Conservation (phyloP, 176 grass and related monocot genomes). For the Aegilops bicornis region DNA sequence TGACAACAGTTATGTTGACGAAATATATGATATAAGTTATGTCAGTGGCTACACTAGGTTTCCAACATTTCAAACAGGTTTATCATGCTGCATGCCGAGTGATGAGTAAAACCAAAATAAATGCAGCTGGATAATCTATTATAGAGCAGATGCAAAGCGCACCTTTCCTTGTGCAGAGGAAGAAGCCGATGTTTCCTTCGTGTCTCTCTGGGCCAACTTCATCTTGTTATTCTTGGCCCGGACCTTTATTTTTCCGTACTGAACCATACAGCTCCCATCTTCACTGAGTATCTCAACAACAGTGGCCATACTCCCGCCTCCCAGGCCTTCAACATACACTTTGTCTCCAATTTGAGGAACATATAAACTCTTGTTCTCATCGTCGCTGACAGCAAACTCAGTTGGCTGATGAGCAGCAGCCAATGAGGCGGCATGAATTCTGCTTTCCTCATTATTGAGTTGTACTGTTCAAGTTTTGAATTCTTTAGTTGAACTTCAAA, state of each 20-base stretch:
- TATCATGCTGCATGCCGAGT: background rate
- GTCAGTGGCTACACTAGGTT: background rate
- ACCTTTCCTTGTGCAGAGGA: slow-evolving; percentile 54
- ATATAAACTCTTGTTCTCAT: slow-evolving; percentile 39
- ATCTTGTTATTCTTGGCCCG: slow-evolving; percentile 58
- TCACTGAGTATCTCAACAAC: slow-evolving; percentile 55
- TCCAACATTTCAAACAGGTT: background rate
- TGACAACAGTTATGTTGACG: background rate
- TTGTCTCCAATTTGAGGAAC: slow-evolving; percentile 63
- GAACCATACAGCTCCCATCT: slow-evolving; percentile 60
- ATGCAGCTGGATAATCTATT: background rate
- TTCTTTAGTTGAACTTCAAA: slow-evolving; percentile 57
- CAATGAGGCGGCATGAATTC: slow-evolving; percentile 62
- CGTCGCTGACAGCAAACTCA: slow-evolving; percentile 30
- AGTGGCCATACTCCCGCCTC: slow-evolving; percentile 50
- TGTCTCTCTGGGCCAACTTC: slow-evolving; percentile 54
- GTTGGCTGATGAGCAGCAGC: slow-evolving; percentile 48
- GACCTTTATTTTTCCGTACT: slow-evolving; percentile 78
- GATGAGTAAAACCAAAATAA: background rate
- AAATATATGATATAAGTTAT: background rate
- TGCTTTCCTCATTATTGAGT: slow-evolving; percentile 60
- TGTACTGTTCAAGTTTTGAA: slow-evolving; percentile 57
- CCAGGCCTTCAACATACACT: slow-evolving; percentile 59
- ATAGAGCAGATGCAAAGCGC: slow-evolving; percentile 14
- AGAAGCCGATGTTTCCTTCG: slow-evolving; percentile 10